Base-by-base conservation (phyloP, 345 rosid genomes). In the Physaria fendleri region DNA sequence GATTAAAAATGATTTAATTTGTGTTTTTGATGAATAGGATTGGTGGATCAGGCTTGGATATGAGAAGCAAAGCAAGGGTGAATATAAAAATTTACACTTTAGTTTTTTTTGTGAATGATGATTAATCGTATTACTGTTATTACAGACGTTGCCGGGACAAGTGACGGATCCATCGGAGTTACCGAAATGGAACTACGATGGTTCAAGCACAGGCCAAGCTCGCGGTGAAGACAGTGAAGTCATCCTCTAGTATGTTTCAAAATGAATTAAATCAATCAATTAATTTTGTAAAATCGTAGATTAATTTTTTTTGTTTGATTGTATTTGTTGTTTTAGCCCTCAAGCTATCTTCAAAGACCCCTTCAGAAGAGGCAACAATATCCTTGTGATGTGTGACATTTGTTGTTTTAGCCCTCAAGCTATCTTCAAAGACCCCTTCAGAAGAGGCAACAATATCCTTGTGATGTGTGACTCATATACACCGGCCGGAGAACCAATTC, bases 121-220 rank as follows among this genome's bases (percentile, higher is more conserved):
- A 43, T 24, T 10, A 8, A 16, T n/a, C n/a, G 0, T 6, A 7
- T 16, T 29, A 22, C 4, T 44, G 6, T 3, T 21, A n/a, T 17
- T 70, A 24, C 64, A 87, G 96, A 88, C 96, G 12, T 65, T 88
- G 64, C 5, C 77, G 0, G 87, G 74, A 22, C 83, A 79, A 0
- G 87, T 77, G 37, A 62, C 56, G 5, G 85, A 82, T 42, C 90
- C 96, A 29, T 25, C 85, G 0, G 68, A 74, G 46, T 79, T 88
- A 2, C 96, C 95, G 3, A 81, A 81, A 53, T 87, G 95, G 95
- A 87, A 87, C 74, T 87, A 79, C 37, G 95, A 87, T 40, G 92
- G 96, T 5, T 82, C 92, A 15, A 85, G 92, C 73, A 88, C 96
- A 0, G 64, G 72, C 12, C 96, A 88, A 59, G 93, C 96, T 20